A percentile compares a stretch with the other conserved stretches of the same genome.
These are phyloP conservation scores for Candida taoyuanica DNA, from an alignment of 805 yeast genomes.

Conservation along the genomic window DNA sequence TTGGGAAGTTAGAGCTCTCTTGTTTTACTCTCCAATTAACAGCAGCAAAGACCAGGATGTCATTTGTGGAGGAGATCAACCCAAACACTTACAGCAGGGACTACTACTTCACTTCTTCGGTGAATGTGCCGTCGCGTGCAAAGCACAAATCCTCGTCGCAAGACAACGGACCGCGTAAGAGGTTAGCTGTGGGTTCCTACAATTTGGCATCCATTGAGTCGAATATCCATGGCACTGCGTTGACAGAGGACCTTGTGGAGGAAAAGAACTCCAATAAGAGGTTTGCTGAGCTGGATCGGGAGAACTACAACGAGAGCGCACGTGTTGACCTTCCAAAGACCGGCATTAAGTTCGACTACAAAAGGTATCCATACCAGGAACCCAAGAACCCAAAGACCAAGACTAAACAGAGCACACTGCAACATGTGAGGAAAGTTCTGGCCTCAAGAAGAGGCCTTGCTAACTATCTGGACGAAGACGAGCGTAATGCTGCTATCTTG, in stretches of 20 bases:
- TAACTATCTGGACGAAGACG: conserved; percentile 40
- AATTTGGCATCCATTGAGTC: conserved; percentile 25
- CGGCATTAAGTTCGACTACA: conserved; percentile 26
- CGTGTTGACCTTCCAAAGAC: conserved; percentile 36
- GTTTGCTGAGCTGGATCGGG: conserved; percentile 38
- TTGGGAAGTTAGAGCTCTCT: too few relatives aligned
- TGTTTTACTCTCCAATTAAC: too few relatives aligned
- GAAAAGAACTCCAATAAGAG: conserved; percentile 35
- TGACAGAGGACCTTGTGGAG: conserved; percentile 27
- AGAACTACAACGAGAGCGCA: conserved; percentile 37
- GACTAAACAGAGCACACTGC: conserved; percentile 25
- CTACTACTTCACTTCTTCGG: conserved; percentile 26
- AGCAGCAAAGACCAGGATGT: too few relatives aligned
- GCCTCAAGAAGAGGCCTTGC: conserved; percentile 37
- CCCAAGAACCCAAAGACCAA: conserved; percentile 14
- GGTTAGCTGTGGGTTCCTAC: conserved; percentile 27
- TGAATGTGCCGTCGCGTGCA: conserved; percentile 21
- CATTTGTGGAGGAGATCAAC: conserved; percentile 22
- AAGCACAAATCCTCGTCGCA: conserved; percentile 10
- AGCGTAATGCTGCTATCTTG: conserved; percentile 30
- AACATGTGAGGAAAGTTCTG: conserved; percentile 35
- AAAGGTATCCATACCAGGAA: conserved; percentile 11
- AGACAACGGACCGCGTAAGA: conserved; percentile 19
- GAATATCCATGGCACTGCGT: conserved; percentile 25
- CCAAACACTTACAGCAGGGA: conserved; percentile 17